These are phyloP conservation scores for Solanum pimpinellifolium DNA, from an alignment of 257 asterid species.

Conservation along the genomic window DNA sequence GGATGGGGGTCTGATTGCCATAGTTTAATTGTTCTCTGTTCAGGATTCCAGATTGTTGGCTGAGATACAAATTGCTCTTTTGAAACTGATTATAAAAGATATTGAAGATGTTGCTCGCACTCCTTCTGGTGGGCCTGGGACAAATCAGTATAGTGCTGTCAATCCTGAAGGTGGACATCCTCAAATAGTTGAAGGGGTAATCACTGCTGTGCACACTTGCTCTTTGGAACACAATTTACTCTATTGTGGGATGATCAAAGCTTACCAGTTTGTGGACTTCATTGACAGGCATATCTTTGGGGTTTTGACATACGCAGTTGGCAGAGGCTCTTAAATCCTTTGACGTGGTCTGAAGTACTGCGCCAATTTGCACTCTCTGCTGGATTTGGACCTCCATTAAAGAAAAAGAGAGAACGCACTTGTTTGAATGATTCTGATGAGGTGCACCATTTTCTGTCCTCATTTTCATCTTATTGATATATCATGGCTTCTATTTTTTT, in stretches of 20 bases:
- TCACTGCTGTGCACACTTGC: background rate
- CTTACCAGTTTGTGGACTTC: conserved; percentile 5
- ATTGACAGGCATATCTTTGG: conserved; percentile 82
- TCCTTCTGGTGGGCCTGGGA: conserved; percentile 98
- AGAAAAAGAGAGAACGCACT: conserved; percentile 57
- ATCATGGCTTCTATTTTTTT: background rate
- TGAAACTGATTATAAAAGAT: conserved; percentile 80
- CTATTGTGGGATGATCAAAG: background rate
- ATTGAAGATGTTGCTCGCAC: conserved; percentile 92
- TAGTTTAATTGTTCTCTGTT: conserved; percentile 4
- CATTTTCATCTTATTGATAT: background rate
- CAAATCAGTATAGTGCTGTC: conserved; percentile 90
- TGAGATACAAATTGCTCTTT: conserved; percentile 70
- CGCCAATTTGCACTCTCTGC: conserved; percentile 90
- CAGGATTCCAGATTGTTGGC: conserved; percentile 94
- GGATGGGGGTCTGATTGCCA: background rate
- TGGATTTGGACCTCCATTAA: conserved; percentile 91
- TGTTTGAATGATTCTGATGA: conserved; percentile 48
- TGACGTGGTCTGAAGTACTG: conserved; percentile 94
- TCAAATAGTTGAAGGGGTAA: conserved; percentile 96
- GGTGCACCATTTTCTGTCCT: conserved; percentile 23
- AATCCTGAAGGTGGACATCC: conserved; percentile 99
- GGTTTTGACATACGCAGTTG: conserved; percentile 91
- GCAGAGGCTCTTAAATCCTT: conserved; percentile 79
- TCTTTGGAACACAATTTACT: background rate